A percentile compares a stretch with the other conserved stretches of the same genome.
These are phyloP conservation scores for Solanum hybrid DNA, from an alignment of 305 asterid genomes.

Conservation along the genomic window DNA sequence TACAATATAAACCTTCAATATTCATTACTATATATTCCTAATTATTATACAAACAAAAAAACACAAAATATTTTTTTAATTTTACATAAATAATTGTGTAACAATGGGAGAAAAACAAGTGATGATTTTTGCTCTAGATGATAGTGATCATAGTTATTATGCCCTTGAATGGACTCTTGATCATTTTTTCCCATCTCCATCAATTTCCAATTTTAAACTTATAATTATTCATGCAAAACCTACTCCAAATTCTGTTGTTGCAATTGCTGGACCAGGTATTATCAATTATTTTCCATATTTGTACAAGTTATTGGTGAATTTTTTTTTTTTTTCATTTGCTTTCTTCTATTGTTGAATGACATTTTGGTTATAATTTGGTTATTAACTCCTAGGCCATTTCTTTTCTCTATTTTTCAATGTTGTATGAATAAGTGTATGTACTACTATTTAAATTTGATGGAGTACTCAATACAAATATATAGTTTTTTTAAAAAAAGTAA, in stretches of 20 bases:
- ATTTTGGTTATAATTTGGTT: neutral
- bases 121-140: constrained; percentile 23
- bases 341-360: neutral
- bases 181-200: constrained; percentile 10
- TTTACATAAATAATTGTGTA: neutral
- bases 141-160: constrained; percentile 28
- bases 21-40: neutral
- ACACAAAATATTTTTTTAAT: neutral
- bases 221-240: constrained; percentile 16
- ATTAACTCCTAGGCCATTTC: neutral
- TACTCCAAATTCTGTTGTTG: constrained; percentile 15
- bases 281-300: neutral
- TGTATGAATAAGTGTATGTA: neutral
- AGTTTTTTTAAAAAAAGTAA: too few relatives aligned
- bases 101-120: constrained; percentile 18
- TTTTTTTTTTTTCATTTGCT: neutral
- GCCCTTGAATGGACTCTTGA: constrained; percentile 27
- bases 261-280: constrained; percentile 23
- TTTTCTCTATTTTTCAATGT: neutral
- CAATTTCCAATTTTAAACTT: constrained; percentile 15
- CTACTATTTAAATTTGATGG: neutral
- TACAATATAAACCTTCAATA: neutral
- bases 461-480: neutral
- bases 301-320: neutral
- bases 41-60: neutral